Base-by-base conservation (phyloP, 2,329 filamentous ascomycete genomes). In the Colletotrichum tropicale region DNA sequence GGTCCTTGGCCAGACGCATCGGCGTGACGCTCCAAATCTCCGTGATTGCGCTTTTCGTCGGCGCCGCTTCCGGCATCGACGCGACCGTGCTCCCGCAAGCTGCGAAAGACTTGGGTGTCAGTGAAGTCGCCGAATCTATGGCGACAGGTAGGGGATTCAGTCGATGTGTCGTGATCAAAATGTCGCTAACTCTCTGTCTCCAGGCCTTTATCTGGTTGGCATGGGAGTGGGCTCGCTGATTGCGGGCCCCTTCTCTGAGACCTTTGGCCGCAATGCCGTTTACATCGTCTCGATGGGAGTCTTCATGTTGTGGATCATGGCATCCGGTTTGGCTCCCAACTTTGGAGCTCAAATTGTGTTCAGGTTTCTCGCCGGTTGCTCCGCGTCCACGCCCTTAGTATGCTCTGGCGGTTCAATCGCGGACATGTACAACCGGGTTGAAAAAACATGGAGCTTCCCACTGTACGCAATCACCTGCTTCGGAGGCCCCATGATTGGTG, bases 41-140 rank as follows among this genome's bases (percentile, higher is more conserved):
- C 0, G 68, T 82, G 4, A 88, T 92, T 34, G 89, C 85, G 1
- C 87, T 89, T 32, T 85, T 89, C 1, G 88, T 91, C 0, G 86
- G 86, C 5, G 83, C 87, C 2, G 89, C 89, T 0, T 89, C 87
- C 6, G 87, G 89, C 0, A 90, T 92, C 55, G 89, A 91, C 70
- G 87, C 88, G 1, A 85, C 85, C 0, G 87, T 88, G 1, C 76
- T 89, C 0, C 83, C 83, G 0, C 85, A 88, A 75, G 89, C 87
- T 0, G 84, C 85, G 1, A 77, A 77, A 24, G 85, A 86, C 1
- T 88, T 90, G 60, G 83, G 85, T 1, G 89, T 91, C 0, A 86
- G 85, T 30, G 83, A 89, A 52, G 87, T 90, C 6, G 86, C 87
- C 1, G 90, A 87, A 78, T 88, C 86, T 12, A 79, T 91, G 28